Evolutionary conservation across 169 alveolate species (phyloP).

Genomic region (Eimeria falciformis): DNA sequence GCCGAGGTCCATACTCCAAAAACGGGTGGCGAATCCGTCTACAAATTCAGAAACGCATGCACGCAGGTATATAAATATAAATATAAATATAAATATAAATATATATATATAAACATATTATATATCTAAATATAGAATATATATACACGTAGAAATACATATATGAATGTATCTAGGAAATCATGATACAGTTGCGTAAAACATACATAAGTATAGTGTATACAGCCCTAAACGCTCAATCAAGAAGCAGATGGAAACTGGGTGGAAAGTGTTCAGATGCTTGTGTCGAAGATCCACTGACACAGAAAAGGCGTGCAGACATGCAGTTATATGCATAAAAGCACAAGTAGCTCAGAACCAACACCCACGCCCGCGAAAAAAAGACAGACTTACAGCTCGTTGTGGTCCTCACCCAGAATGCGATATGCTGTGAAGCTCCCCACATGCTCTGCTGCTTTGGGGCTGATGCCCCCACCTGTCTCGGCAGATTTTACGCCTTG

Average conservation of each 20-base stretch:
- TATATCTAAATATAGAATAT: background rate
- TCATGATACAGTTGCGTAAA: background rate
- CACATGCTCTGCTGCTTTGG: background rate
- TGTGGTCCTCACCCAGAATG: slow-evolving; percentile 53
- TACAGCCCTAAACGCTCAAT: too few relatives aligned
- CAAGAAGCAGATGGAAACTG: too few relatives aligned
- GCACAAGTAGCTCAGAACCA: too few relatives aligned
- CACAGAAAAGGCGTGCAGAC: too few relatives aligned
- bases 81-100: background rate
- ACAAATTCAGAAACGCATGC: background rate
- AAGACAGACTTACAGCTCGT: slow-evolving; percentile 10
- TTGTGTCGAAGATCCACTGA: too few relatives aligned
- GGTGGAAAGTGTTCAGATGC: too few relatives aligned
- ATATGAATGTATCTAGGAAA: background rate
- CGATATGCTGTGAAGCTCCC: slow-evolving; percentile 57
- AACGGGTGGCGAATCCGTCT: slow-evolving; percentile 12
- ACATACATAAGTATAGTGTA: background rate
- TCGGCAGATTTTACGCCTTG: background rate
- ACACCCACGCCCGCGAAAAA: too few relatives aligned
- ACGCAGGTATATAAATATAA: background rate
- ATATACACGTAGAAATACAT: background rate
- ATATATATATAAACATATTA: background rate
- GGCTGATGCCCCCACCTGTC: background rate
- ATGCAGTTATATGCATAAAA: too few relatives aligned
- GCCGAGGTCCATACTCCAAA: slow-evolving; percentile 5